Conservation (phyloP, 2,329 filamentous ascomycete species). For the Zymoseptoria passerinii region DNA sequence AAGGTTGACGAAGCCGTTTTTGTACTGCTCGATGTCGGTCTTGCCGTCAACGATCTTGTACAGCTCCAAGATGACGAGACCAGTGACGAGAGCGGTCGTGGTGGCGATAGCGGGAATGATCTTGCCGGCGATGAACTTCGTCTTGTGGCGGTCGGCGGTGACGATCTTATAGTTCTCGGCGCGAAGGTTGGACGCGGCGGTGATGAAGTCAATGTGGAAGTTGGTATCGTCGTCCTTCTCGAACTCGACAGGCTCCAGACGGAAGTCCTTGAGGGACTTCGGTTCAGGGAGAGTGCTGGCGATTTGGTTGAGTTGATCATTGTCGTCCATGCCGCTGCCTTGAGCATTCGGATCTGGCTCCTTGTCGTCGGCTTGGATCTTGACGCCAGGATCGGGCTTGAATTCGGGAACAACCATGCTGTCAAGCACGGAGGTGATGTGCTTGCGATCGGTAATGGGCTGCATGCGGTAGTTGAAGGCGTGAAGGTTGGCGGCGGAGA, state of each 20-base stretch:
- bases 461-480: constrained; percentile 97
- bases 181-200: constrained; percentile 88
- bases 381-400: constrained; percentile 77
- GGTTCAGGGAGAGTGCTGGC: constrained; percentile 65
- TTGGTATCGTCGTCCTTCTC: constrained; percentile 99
- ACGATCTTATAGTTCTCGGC: constrained; percentile 98
- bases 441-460: constrained; percentile 53
- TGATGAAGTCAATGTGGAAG: constrained; percentile 98
- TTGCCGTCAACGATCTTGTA: constrained; percentile 97
- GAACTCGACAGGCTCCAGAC: constrained; percentile 86
- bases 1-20: constrained; percentile 97
- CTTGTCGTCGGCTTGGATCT: constrained; percentile 93
- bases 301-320: constrained; percentile 66
- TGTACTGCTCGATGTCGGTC: constrained; percentile 95
- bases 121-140: constrained; percentile 99
- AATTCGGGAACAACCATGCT: constrained; percentile 96
- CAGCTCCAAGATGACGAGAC: constrained; percentile 82
- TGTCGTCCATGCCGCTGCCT: constrained; percentile 50
- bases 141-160: constrained; percentile 88
- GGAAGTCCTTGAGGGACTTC: constrained; percentile 76
- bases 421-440: constrained; percentile 73
- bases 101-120: constrained; percentile 98
- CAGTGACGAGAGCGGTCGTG: constrained; percentile 90
- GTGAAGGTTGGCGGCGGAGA: constrained; percentile 83
- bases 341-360: constrained; percentile 85